These are phyloP conservation scores for Trichoderma aggressivum DNA, from an alignment of 2,329 filamentous ascomycete genomes.

Conservation along the genomic window DNA sequence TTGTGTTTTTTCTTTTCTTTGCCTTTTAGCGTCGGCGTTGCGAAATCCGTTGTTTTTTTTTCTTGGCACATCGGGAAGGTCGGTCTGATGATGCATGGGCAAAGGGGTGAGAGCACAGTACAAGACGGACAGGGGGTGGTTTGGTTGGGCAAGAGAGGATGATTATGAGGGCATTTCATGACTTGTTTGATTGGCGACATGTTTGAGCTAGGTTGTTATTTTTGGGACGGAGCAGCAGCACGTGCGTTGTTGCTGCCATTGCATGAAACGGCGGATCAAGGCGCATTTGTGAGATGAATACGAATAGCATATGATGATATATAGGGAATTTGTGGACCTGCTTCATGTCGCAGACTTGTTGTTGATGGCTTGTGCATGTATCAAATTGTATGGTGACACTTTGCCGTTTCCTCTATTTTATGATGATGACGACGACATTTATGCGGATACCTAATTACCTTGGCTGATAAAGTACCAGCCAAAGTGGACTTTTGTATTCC, in stretches of 20 bases:
- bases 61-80: not conserved
- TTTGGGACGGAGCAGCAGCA: not conserved
- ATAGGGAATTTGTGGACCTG: constrained; percentile 6
- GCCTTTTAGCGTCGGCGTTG: constrained; percentile 10
- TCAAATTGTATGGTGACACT: not conserved
- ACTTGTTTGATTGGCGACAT: not conserved
- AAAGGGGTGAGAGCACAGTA: not conserved
- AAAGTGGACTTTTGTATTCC: not conserved
- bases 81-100: constrained; percentile 4
- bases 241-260: not conserved
- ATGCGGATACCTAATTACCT: not conserved
- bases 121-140: not conserved
- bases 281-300: not conserved
- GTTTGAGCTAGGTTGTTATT: not conserved
- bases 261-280: constrained; percentile 12
- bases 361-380: not conserved
- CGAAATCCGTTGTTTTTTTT: not conserved
- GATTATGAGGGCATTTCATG: not conserved
- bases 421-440: not conserved
- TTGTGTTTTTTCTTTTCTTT: constrained; percentile 17
- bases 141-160: not conserved
- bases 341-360: not conserved
- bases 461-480: not conserved
- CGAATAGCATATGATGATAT: not conserved
- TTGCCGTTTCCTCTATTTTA: not conserved